These are phyloP conservation scores for Pichia membranifaciens DNA, from an alignment of 805 yeast genomes.

Conservation along the genomic window DNA sequence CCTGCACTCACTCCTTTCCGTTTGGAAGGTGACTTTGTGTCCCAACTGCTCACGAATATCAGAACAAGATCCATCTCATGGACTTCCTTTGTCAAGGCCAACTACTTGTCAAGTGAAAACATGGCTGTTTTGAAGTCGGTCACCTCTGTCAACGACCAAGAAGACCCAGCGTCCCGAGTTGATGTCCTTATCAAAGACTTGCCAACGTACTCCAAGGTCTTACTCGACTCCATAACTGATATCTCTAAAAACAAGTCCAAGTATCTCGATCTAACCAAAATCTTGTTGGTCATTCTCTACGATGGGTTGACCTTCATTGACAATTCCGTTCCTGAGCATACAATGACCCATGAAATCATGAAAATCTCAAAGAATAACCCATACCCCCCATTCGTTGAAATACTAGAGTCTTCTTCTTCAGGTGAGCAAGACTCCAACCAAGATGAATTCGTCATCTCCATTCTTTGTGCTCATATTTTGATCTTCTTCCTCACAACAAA, in stretches of 20 bases:
- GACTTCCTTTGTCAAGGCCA: constrained; percentile 82
- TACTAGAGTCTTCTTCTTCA: constrained; percentile 32
- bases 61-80: constrained; percentile 82
- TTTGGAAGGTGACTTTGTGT: constrained; percentile 61
- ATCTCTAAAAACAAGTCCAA: constrained; percentile 37
- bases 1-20: constrained; percentile 12
- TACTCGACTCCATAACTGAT: neutral
- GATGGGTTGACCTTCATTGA: constrained; percentile 8
- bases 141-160: constrained; percentile 8
- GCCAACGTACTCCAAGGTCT: constrained; percentile 3
- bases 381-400: constrained; percentile 45
- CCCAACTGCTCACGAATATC: constrained; percentile 60
- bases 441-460: constrained; percentile 35
- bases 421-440: constrained; percentile 37
- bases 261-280: constrained; percentile 2
- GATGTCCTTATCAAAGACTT: constrained; percentile 1
- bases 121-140: constrained; percentile 39
- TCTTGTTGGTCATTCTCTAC: constrained; percentile 5
- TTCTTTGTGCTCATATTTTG: constrained; percentile 51
- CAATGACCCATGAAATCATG: constrained; percentile 2
- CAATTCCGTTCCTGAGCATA: neutral
- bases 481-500: constrained; percentile 39
- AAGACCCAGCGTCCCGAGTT: constrained; percentile 3
- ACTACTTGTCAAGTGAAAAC: constrained; percentile 59
- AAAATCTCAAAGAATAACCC: constrained; percentile 27